These are phyloP conservation scores for Blastobotrys robertii DNA, from an alignment of 805 yeast species.

Conservation along the genomic window DNA sequence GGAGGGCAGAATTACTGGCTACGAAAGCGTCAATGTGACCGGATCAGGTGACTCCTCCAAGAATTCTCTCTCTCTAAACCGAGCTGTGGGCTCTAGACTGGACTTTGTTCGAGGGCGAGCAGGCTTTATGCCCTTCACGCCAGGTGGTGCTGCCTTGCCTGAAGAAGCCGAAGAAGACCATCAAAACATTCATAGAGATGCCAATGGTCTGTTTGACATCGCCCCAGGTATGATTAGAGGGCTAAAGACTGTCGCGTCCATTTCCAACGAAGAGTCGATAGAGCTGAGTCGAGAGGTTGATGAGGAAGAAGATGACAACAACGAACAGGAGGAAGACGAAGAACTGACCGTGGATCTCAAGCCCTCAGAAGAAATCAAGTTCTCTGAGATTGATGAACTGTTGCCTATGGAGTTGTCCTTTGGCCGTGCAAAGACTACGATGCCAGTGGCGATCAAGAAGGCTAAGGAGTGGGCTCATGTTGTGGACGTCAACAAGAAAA, in stretches of 20 bases:
- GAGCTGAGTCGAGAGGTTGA: slow-evolving; percentile 10
- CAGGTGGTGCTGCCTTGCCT: slow-evolving; percentile 56
- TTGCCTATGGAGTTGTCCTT: slow-evolving; percentile 44
- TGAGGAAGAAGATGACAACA: slow-evolving; percentile 16
- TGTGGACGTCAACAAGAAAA: slow-evolving; percentile 74
- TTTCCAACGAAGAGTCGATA: slow-evolving; percentile 30
- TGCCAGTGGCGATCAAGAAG: slow-evolving; percentile 14
- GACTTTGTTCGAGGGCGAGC: slow-evolving; percentile 61
- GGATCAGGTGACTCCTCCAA: slow-evolving; percentile 44
- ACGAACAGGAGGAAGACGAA: slow-evolving; percentile 13
- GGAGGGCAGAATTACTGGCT: slow-evolving; percentile 53
- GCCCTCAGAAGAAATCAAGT: slow-evolving; percentile 3
- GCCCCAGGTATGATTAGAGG: slow-evolving; percentile 83
- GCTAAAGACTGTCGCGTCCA: slow-evolving; percentile 35
- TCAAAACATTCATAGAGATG: slow-evolving; percentile 47
- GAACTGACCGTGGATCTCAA: slow-evolving; percentile 7
- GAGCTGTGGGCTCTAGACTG: slow-evolving; percentile 55
- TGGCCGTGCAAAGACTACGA: slow-evolving; percentile 28
- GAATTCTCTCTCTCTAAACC: slow-evolving; percentile 61
- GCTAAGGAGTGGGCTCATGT: slow-evolving; percentile 88
- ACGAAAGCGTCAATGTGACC: slow-evolving; percentile 31
- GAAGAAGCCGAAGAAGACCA: slow-evolving; percentile 17
- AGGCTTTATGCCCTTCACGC: slow-evolving; percentile 76
- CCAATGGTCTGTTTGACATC: slow-evolving; percentile 65
- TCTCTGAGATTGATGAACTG: slow-evolving; percentile 33